A percentile compares a stretch with the other conserved stretches of the same genome.
Conservation (phyloP, 257 asterid species). For the Paulownia fortunei region DNA sequence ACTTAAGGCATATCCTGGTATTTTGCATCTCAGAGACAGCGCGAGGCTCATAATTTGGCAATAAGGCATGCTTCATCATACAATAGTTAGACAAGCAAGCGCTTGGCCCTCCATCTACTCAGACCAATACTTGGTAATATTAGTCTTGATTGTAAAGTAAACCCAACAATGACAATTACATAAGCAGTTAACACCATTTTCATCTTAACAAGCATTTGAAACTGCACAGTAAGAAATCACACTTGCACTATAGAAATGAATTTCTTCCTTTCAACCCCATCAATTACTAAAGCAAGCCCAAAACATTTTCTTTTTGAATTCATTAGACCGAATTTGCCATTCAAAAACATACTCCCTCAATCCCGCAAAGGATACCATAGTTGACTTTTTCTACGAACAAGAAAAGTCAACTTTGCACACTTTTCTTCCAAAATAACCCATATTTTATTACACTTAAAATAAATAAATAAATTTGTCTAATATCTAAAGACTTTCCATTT, state of each 20-base stretch:
- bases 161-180: not conserved
- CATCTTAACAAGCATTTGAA: not conserved
- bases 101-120: not conserved
- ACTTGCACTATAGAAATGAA: too few species aligned
- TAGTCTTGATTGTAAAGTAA: not conserved
- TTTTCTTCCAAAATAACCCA: not conserved
- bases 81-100: not conserved
- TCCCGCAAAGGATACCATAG: not conserved
- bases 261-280: not conserved
- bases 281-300: not conserved
- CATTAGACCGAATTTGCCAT: too few species aligned
- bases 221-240: too few species aligned
- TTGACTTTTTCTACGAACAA: too few species aligned
- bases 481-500: not conserved
- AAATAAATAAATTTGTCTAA: not conserved
- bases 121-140: not conserved
- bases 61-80: not conserved
- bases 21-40: not conserved
- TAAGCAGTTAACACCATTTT: not conserved
- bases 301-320: not conserved
- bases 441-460: not conserved
- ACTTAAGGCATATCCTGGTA: too few species aligned
- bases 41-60: not conserved
- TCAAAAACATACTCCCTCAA: not conserved
- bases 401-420: not conserved